These are phyloP conservation scores for Oligophagozyma castellii DNA, from an alignment of 1,139 yeast genomes.

Conservation along the genomic window DNA sequence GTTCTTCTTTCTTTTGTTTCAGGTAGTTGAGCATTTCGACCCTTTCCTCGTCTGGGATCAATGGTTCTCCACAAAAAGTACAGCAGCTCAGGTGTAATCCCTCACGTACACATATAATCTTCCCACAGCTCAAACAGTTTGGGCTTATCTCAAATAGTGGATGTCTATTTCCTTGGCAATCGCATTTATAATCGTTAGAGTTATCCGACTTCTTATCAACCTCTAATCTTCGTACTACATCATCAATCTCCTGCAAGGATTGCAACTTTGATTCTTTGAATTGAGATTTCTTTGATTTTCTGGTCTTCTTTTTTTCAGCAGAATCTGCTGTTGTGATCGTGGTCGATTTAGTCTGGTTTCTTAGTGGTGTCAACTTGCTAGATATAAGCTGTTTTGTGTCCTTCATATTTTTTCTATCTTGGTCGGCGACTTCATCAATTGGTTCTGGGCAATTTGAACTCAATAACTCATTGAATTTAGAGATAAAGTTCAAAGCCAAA, in stretches of 20 bases:
- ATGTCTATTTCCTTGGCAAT: constrained; percentile 76
- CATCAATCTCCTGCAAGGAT: constrained; percentile 42
- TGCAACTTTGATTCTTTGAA: constrained; percentile 35
- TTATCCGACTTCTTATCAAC: constrained; percentile 18
- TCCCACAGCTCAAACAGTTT: constrained; percentile 88
- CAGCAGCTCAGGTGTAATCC: constrained; percentile 74
- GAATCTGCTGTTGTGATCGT: not conserved
- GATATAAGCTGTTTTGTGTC: no score
- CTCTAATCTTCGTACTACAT: constrained; percentile 28
- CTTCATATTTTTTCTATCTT: not conserved
- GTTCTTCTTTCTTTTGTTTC: constrained; percentile 33
- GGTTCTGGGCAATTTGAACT: not conserved
- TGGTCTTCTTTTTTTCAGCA: constrained; percentile 9
- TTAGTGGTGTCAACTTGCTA: no score
- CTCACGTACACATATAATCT: constrained; percentile 78
- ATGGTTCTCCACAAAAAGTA: constrained; percentile 59
- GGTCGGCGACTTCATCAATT: not conserved
- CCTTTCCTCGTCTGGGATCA: constrained; percentile 49
- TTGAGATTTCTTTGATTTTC: constrained; percentile 21
- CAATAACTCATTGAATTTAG: constrained; percentile 15
- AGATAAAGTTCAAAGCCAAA: constrained; percentile 19
- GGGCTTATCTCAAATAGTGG: constrained; percentile 86
- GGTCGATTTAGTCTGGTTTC: not conserved
- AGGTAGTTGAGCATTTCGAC: constrained; percentile 42
- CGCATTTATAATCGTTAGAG: constrained; percentile 33